Percentiles rank a stretch among this genome's conserved stretches.
phyloP scores from a whole-genome alignment of 257 asterid genomes.

The Capsicum rhomboideum region DNA sequence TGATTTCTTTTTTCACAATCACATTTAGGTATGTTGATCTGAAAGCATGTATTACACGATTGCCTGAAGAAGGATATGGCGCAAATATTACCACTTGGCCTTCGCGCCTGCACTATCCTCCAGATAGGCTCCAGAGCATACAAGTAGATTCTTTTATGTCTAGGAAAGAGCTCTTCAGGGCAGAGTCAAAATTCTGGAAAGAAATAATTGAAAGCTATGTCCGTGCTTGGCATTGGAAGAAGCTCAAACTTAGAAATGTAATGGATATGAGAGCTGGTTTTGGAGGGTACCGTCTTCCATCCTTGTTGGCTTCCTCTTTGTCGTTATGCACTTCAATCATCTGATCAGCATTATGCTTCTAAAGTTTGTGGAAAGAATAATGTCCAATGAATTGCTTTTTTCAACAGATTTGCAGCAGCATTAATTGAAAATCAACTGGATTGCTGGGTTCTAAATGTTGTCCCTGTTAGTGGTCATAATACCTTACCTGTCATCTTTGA shows the following conservation, averaged over 20 bases:
- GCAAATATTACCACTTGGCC: slow-evolving; percentile 80
- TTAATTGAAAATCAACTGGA: slow-evolving; percentile 59
- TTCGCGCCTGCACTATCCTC: slow-evolving; percentile 73
- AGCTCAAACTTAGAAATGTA: slow-evolving; percentile 64
- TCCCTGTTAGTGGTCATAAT: slow-evolving; percentile 87
- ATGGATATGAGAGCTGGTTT: slow-evolving; percentile 97
- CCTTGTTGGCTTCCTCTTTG: slow-evolving; percentile 2
- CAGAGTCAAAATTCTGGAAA: slow-evolving; percentile 77
- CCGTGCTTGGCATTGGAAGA: slow-evolving; percentile 54
- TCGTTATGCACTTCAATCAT: background rate
- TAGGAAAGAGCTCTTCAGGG: slow-evolving; percentile 71
- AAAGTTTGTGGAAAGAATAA: background rate
- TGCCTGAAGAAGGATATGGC: slow-evolving; percentile 78
- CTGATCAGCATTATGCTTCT: background rate
- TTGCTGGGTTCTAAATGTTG: slow-evolving; percentile 92
- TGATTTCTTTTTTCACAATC: slow-evolving; percentile 6
- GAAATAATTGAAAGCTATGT: slow-evolving; percentile 65
- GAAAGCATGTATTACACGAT: slow-evolving; percentile 76
- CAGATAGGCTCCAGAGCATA: slow-evolving; percentile 86
- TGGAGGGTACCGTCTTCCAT: slow-evolving; percentile 62
- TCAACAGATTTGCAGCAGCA: slow-evolving; percentile 88
- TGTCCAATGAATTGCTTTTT: slow-evolving; percentile 1
- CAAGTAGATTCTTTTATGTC: slow-evolving; percentile 70
- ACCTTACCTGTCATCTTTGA: slow-evolving; percentile 90
- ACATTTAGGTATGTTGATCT: slow-evolving; percentile 66